A percentile compares a stretch with the other conserved stretches of the same genome.
Conservation (phyloP, 768 basidiomycete species). For the Symmetrospora coprosmae region DNA sequence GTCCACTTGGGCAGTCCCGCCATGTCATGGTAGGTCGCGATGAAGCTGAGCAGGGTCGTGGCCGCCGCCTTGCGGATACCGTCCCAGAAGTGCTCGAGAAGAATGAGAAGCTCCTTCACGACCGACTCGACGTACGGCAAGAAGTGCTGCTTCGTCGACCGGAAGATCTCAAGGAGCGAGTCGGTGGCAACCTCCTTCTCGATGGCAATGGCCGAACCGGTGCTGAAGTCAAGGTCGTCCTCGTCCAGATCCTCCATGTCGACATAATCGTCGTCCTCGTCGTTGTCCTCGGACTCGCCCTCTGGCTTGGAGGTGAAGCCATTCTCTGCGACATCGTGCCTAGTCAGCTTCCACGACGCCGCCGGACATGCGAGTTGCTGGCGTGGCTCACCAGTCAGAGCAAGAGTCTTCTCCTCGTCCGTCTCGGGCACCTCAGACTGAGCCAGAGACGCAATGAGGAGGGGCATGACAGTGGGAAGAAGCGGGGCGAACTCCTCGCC, state of each 20-base stretch:
- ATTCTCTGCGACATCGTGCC: not conserved
- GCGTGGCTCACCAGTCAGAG: constrained; percentile 4
- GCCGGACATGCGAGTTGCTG: constrained; percentile 5
- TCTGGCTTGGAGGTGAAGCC: constrained; percentile 36
- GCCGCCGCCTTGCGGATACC: constrained; percentile 89
- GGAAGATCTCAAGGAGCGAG: constrained; percentile 80
- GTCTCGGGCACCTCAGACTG: constrained; percentile 66
- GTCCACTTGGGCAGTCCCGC: constrained; percentile 69
- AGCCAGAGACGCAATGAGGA: constrained; percentile 64
- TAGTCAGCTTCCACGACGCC: constrained; percentile 10
- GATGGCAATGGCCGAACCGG: constrained; percentile 88
- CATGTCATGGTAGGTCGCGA: constrained; percentile 81
- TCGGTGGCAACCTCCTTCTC: constrained; percentile 99
- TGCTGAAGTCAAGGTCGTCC: constrained; percentile 44
- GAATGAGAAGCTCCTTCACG: constrained; percentile 59
- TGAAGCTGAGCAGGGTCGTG: constrained; percentile 70
- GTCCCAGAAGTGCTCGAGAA: constrained; percentile 80
- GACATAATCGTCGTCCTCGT: constrained; percentile 47
- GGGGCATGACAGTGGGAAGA: constrained; percentile 69
- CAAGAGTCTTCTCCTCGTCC: constrained; percentile 29
- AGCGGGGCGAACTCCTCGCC: constrained; percentile 83
- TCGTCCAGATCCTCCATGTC: constrained; percentile 44
- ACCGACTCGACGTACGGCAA: constrained; percentile 76
- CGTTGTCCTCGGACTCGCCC: constrained; percentile 51
- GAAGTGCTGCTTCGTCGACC: constrained; percentile 66